phyloP scores from a whole-genome alignment of 768 basidiomycete species.

The Trametes cingulata region DNA sequence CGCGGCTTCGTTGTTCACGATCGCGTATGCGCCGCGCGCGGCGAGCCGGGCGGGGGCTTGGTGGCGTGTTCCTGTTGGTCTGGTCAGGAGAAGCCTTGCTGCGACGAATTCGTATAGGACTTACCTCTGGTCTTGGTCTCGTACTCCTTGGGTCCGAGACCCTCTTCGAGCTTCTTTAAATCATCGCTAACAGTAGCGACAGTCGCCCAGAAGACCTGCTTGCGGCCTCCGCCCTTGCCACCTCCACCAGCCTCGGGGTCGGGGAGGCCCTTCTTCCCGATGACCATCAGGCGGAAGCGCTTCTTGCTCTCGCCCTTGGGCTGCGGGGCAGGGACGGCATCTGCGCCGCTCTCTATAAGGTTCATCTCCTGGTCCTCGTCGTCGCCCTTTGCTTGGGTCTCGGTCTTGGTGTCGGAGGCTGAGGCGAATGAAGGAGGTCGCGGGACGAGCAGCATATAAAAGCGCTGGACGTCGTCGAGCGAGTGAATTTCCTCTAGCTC shows the following conservation, averaged over 20 bases:
- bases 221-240: slow-evolving; percentile 37
- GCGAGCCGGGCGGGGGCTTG: slow-evolving; percentile 53
- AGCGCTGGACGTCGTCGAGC: slow-evolving; percentile 56
- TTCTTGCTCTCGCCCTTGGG: slow-evolving; percentile 38
- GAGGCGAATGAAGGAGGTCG: slow-evolving; percentile 45
- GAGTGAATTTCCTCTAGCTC: slow-evolving; percentile 52
- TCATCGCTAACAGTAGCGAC: slow-evolving; percentile 54
- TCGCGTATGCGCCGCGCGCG: slow-evolving; percentile 59
- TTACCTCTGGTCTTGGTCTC: slow-evolving; percentile 63
- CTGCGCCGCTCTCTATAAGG: slow-evolving; percentile 44
- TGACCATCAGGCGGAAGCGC: slow-evolving; percentile 49
- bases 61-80: slow-evolving; percentile 45
- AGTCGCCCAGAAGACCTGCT: slow-evolving; percentile 54
- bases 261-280: slow-evolving; percentile 62
- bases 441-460: slow-evolving; percentile 63
- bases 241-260: slow-evolving; percentile 39
- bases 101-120: slow-evolving; percentile 1
- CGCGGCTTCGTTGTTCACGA: slow-evolving; percentile 51
- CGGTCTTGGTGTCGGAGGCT: background rate
- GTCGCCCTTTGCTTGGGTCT: slow-evolving; percentile 20
- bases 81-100: background rate
- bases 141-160: slow-evolving; percentile 52
- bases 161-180: slow-evolving; percentile 46
- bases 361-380: slow-evolving; percentile 43
- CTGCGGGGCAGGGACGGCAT: slow-evolving; percentile 48